Conservation (phyloP, 352 stramenopile genomes). For the Phytophthora ramorum region DNA sequence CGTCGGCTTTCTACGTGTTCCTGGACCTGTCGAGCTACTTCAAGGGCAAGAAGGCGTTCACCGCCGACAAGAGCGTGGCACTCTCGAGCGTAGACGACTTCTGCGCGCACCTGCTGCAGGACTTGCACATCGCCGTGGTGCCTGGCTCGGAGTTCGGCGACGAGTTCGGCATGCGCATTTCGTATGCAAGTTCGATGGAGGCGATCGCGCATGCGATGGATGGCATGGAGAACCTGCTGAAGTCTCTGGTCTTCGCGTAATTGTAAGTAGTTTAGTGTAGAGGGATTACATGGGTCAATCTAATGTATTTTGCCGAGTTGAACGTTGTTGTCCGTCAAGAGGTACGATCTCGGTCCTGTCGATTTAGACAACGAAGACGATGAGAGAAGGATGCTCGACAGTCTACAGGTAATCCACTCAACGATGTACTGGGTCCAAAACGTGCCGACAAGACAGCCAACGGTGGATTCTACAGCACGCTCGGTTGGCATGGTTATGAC, state of each 20-base stretch:
- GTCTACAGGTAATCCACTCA: too few relatives aligned
- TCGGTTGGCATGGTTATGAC: too few relatives aligned
- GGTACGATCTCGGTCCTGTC: too few relatives aligned
- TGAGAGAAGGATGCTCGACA: too few relatives aligned
- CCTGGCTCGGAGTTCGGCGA: conserved; percentile 95
- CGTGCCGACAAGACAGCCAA: too few relatives aligned
- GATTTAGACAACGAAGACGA: too few relatives aligned
- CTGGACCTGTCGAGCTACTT: conserved; percentile 91
- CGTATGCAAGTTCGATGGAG: conserved; percentile 95
- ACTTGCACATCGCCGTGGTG: conserved; percentile 93
- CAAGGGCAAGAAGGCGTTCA: conserved; percentile 52
- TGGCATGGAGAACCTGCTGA: conserved; percentile 64
- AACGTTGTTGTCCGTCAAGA: too few relatives aligned
- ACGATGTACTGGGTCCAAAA: too few relatives aligned
- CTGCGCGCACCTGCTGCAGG: conserved; percentile 92
- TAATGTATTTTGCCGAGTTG: neutral
- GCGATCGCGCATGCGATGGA: conserved; percentile 71
- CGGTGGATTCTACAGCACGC: too few relatives aligned
- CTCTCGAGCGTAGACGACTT: conserved; percentile 67
- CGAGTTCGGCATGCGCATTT: conserved; percentile 93
- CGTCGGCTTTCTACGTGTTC: conserved; percentile 96
- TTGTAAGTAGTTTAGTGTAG: neutral
- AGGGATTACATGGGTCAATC: neutral
- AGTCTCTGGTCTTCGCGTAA: conserved; percentile 53
- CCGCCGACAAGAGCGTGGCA: conserved; percentile 49